phyloP scores from a whole-genome alignment of 192 early-diverging fungal genomes.

The Bifiguratus adelaidae region DNA sequence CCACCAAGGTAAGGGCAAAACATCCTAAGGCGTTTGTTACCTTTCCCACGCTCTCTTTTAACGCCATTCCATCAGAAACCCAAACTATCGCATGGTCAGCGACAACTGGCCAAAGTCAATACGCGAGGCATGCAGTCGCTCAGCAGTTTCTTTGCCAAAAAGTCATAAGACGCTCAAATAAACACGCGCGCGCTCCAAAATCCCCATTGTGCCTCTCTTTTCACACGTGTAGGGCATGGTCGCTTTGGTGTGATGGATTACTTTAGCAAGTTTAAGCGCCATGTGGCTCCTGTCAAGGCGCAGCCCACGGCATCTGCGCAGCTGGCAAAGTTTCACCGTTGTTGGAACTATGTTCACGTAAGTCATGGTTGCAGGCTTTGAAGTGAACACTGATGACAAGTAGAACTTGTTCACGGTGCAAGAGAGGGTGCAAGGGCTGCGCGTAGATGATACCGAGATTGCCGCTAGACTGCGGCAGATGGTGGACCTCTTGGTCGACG shows the following conservation, averaged over 20 bases:
- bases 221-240: no score
- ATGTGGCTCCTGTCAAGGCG: constrained; percentile 46
- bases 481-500: constrained; percentile 83
- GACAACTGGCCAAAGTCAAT: constrained; percentile 29
- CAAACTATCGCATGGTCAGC: constrained; percentile 28
- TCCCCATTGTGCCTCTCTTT: no score
- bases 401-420: constrained; percentile 20
- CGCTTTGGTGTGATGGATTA: constrained; percentile 35
- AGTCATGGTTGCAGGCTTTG: background rate
- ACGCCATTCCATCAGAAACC: constrained; percentile 16
- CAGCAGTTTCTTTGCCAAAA: constrained; percentile 32
- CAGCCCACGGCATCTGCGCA: constrained; percentile 49
- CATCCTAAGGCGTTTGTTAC: no score
- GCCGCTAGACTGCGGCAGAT: constrained; percentile 62
- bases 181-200: no score
- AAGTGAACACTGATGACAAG: background rate
- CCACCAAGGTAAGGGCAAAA: no score
- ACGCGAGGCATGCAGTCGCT: constrained; percentile 34
- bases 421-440: constrained; percentile 11
- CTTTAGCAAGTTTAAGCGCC: constrained; percentile 54
- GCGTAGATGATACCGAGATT: constrained; percentile 69
- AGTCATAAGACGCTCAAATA: no score
- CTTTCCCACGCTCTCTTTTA: no score
- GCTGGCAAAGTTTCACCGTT: constrained; percentile 58
- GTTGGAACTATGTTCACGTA: constrained; percentile 57